Conservation (phyloP, 192 early-diverging fungal species). For the Dissophora globulifera region DNA sequence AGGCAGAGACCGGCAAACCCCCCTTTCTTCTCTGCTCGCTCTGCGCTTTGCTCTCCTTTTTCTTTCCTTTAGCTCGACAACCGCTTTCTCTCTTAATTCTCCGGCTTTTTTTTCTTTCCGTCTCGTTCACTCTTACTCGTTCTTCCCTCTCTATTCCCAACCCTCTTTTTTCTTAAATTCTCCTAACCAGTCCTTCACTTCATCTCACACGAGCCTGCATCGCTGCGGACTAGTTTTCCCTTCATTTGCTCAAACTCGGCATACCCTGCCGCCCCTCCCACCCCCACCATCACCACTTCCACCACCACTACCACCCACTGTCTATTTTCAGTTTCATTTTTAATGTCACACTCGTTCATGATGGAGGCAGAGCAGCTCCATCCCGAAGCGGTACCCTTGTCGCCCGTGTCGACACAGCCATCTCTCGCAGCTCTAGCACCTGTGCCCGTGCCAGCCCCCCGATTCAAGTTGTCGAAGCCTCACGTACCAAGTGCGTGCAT, state of each 20-base stretch:
- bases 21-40: not conserved
- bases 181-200: not conserved
- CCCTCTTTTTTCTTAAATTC: not conserved
- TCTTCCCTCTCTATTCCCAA: not conserved
- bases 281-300: not conserved
- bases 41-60: not conserved
- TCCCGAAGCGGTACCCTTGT: constrained; percentile 29
- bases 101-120: not conserved
- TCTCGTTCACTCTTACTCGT: not conserved
- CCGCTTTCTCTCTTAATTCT: constrained; percentile 33
- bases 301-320: too few relatives aligned
- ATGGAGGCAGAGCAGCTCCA: constrained; percentile 43
- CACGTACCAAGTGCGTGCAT: constrained; percentile 91
- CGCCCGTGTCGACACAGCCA: constrained; percentile 11
- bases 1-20: not conserved
- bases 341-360: constrained; percentile 43
- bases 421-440: constrained; percentile 7
- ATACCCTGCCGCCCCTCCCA: too few relatives aligned
- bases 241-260: too few relatives aligned
- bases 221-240: too few relatives aligned
- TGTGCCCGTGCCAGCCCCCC: constrained; percentile 16
- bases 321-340: not conserved
- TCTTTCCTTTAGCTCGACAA: constrained; percentile 1
- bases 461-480: constrained; percentile 62
- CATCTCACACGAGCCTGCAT: not conserved